These are phyloP conservation scores for Thinopyrum elongatum DNA, from an alignment of 176 grass and related monocot species.

Conservation along the genomic window DNA sequence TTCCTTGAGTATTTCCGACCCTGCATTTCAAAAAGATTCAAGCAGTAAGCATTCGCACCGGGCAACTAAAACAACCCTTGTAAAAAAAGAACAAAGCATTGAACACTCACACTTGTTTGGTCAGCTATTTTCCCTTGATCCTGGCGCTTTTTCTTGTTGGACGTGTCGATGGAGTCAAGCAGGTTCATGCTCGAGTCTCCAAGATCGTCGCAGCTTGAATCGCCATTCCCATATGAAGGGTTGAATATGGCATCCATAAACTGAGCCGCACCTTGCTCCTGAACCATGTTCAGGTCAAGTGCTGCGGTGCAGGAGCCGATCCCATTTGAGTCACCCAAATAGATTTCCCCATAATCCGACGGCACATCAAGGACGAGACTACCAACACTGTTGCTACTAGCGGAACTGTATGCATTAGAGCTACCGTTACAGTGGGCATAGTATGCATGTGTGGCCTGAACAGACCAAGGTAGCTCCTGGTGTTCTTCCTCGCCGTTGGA, in stretches of 20 bases:
- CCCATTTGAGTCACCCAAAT: slow-evolving; percentile 40
- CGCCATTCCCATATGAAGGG: slow-evolving; percentile 17
- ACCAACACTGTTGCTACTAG: slow-evolving; percentile 28
- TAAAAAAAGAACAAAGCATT: background rate
- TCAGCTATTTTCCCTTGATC: slow-evolving; percentile 38
- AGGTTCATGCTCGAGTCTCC: slow-evolving; percentile 35
- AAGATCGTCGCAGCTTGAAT: slow-evolving; percentile 38
- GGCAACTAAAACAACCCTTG: background rate
- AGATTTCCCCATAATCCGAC: slow-evolving; percentile 43
- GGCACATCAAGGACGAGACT: slow-evolving; percentile 32
- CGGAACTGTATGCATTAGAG: slow-evolving; percentile 34
- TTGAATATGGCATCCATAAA: slow-evolving; percentile 46
- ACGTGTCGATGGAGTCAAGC: slow-evolving; percentile 15
- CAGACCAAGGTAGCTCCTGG: slow-evolving; percentile 38
- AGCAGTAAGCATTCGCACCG: background rate
- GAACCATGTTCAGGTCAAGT: slow-evolving; percentile 44
- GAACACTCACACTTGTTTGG: slow-evolving; percentile 36
- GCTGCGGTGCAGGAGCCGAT: slow-evolving; percentile 32
- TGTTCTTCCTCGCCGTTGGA: slow-evolving; percentile 27
- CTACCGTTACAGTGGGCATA: slow-evolving; percentile 35
- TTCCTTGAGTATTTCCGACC: slow-evolving; percentile 41
- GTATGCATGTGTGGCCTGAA: slow-evolving; percentile 38
- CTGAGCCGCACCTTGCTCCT: slow-evolving; percentile 37
- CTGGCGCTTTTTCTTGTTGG: slow-evolving; percentile 48
- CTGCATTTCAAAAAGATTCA: slow-evolving; percentile 37